These are phyloP conservation scores for Globisporangium heterothallicum DNA, from an alignment of 352 stramenopile species.

Conservation along the genomic window DNA sequence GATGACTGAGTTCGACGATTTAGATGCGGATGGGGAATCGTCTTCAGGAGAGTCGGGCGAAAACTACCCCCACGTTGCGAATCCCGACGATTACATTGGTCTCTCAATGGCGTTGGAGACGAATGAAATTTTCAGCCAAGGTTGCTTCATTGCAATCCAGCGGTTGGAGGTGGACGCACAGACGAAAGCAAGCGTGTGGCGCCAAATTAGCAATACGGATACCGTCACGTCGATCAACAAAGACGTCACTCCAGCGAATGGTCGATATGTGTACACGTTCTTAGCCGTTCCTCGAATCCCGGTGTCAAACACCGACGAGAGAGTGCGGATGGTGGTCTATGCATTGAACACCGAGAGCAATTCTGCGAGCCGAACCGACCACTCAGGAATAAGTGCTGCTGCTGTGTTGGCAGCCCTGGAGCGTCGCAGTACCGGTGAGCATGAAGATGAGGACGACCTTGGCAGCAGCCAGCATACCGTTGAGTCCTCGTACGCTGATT, in stretches of 20 bases:
- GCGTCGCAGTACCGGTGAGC: constrained; percentile 36
- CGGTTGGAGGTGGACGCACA: constrained; percentile 38
- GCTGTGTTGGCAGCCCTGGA: constrained; percentile 70
- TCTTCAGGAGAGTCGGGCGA: constrained; percentile 6
- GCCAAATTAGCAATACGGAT: constrained; percentile 77
- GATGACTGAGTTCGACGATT: constrained; percentile 34
- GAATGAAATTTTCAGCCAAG: constrained; percentile 67
- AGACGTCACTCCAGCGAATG: constrained; percentile 27
- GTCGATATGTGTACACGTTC: constrained; percentile 74
- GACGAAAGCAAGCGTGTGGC: constrained; percentile 45
- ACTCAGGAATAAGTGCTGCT: constrained; percentile 75
- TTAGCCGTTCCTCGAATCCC: constrained; percentile 75
- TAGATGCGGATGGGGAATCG: constrained; percentile 28
- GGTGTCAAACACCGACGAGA: constrained; percentile 48
- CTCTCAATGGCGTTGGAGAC: constrained; percentile 81
- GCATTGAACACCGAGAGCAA: constrained; percentile 31
- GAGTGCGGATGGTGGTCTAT: constrained; percentile 77
- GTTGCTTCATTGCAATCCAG: constrained; percentile 80
- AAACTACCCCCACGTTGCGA: constrained; percentile 3
- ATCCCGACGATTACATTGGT: constrained; percentile 57
- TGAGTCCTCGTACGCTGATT: constrained; percentile 41
- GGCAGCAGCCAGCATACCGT: constrained; percentile 33
- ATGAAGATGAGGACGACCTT: constrained; percentile 25
- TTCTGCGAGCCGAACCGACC: constrained; percentile 40
- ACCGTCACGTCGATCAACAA: constrained; percentile 64